Evolutionary conservation across 345 rosid species (phyloP).

Genomic region (Kernera saxatilis): DNA sequence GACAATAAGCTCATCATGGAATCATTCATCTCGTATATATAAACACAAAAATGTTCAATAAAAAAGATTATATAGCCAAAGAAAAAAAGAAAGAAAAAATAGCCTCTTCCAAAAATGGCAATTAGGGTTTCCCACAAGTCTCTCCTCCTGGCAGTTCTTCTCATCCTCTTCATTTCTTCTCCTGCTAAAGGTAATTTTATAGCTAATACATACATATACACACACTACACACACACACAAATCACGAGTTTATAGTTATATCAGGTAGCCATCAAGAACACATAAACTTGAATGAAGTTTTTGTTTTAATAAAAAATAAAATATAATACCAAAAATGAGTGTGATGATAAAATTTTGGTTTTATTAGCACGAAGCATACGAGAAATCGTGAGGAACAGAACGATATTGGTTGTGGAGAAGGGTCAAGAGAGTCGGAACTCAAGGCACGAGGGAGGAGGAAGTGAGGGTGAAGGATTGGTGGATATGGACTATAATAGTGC

Average conservation of each 20-base stretch:
- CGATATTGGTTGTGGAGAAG: constrained; percentile 8
- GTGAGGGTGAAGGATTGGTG: constrained; percentile 29
- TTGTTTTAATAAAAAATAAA: not conserved
- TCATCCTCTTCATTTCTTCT: constrained; percentile 20
- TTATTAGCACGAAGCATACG: constrained; percentile 10
- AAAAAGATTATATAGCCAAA: not conserved
- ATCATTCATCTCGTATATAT: constrained; percentile 26
- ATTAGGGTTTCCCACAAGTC: constrained; percentile 29
- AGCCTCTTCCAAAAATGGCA: constrained; percentile 26
- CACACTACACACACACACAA: not conserved
- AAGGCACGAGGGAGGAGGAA: constrained; percentile 18
- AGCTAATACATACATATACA: not conserved
- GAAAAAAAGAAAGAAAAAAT: not conserved
- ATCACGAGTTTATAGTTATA: not conserved
- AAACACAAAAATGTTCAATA: constrained; percentile 28
- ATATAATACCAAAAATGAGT: not conserved
- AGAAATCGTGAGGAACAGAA: constrained; percentile 7
- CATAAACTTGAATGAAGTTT: not conserved
- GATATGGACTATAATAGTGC: constrained; percentile 34
- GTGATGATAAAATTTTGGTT: not conserved
- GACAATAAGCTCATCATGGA: constrained; percentile 26
- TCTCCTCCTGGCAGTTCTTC: constrained; percentile 22
- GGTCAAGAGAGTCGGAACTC: constrained; percentile 11
- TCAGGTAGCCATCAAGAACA: not conserved
- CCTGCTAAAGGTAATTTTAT: constrained; percentile 22